Evolutionary conservation across 1,284 basidiomycete genomes (phyloP).

Genomic region (Ustilago xerochloae): DNA sequence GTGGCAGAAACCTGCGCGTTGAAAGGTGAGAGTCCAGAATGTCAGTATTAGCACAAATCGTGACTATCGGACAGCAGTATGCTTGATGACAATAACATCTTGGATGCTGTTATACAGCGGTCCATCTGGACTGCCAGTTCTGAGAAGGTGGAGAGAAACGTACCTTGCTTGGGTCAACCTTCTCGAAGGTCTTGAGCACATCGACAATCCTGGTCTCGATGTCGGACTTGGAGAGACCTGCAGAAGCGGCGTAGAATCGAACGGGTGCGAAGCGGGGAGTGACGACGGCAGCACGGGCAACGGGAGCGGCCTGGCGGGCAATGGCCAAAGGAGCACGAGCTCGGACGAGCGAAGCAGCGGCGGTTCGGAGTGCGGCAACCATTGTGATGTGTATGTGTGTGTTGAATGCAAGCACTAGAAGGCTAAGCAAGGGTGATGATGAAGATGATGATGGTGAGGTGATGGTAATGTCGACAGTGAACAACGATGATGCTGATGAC

Average conservation of each 20-base stretch:
- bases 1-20: conserved; percentile 76
- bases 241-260: conserved; percentile 79
- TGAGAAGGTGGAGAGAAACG: conserved; percentile 10
- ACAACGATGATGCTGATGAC: conserved; percentile 2
- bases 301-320: conserved; percentile 28
- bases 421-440: neutral
- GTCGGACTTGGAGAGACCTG: conserved; percentile 78
- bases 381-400: conserved; percentile 28
- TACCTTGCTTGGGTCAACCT: conserved; percentile 83
- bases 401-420: neutral
- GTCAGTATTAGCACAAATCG: conserved; percentile 10
- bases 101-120: neutral
- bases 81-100: too few species aligned
- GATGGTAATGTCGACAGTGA: neutral
- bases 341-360: conserved; percentile 48
- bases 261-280: conserved; percentile 48
- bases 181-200: conserved; percentile 93
- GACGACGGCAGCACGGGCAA: conserved; percentile 49
- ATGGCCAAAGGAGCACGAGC: conserved; percentile 41
- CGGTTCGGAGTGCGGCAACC: conserved; percentile 52
- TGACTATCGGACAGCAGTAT: neutral
- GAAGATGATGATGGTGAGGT: conserved; percentile 5
- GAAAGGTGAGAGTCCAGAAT: neutral
- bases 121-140: neutral
- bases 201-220: conserved; percentile 86